Conservation (phyloP, 2,329 filamentous ascomycete species). For the Myriosclerotinia curreyana region DNA sequence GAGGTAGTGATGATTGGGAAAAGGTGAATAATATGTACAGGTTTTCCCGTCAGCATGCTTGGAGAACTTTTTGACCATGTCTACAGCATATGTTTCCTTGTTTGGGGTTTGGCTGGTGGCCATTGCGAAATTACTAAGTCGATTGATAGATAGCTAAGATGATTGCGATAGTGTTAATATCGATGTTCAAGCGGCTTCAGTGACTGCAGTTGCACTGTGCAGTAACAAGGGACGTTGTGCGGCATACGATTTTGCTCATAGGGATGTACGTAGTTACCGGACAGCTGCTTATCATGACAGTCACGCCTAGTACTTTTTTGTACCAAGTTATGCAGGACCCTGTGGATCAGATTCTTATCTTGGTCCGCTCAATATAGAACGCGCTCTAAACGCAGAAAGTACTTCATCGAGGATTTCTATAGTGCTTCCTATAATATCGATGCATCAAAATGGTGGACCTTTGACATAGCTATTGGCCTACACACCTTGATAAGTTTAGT, state of each 20-base stretch:
- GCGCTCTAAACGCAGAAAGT: background rate
- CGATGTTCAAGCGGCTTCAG: background rate
- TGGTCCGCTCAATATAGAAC: background rate
- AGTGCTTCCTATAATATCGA: background rate
- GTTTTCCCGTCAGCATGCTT: constrained; percentile 8
- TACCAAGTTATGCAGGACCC: background rate
- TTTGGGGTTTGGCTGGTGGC: background rate
- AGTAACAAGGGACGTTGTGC: background rate
- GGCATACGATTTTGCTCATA: background rate
- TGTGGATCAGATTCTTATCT: background rate
- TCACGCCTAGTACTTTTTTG: background rate
- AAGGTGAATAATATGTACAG: background rate
- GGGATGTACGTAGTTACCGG: too few species aligned
- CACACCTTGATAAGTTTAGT: background rate
- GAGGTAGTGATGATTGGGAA: background rate
- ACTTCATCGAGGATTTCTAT: background rate
- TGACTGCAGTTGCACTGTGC: background rate
- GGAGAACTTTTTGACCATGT: background rate
- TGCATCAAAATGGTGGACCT: background rate
- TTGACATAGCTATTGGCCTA: background rate
- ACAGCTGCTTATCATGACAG: background rate
- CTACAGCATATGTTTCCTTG: constrained; percentile 1
- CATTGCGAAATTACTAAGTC: background rate
- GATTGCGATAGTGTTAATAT: background rate
- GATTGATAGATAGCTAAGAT: background rate